A percentile compares a stretch with the other conserved stretches of the same genome.
These are phyloP conservation scores for Aspergillus coremiiformis DNA, from an alignment of 495 filamentous ascomycete genomes.

Conservation along the genomic window DNA sequence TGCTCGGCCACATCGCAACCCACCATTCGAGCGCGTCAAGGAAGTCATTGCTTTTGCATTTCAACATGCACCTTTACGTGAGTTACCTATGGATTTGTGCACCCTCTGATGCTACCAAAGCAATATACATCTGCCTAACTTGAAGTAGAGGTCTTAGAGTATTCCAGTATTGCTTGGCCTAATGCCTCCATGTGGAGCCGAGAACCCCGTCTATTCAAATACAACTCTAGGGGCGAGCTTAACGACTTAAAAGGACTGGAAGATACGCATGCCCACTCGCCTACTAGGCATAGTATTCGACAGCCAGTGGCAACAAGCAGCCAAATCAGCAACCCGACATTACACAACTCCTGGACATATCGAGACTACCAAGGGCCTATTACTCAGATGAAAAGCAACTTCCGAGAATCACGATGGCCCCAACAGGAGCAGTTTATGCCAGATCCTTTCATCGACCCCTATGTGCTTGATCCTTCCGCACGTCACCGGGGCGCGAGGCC, in stretches of 20 bases:
- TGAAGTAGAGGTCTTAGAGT: slow-evolving; percentile 62
- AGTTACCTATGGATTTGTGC: slow-evolving; percentile 9
- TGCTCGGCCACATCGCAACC: slow-evolving; percentile 33
- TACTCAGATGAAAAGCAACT: slow-evolving; percentile 11
- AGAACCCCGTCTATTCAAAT: slow-evolving; percentile 31
- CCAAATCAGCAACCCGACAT: slow-evolving; percentile 15
- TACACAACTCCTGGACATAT: slow-evolving; percentile 22
- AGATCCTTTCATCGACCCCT: slow-evolving; percentile 36
- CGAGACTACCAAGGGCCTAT: slow-evolving; percentile 15
- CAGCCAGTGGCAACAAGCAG: slow-evolving; percentile 6
- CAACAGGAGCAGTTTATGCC: slow-evolving; percentile 17
- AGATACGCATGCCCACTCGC: slow-evolving; percentile 46
- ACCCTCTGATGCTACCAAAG: neutral
- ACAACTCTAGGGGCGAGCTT: slow-evolving; percentile 20
- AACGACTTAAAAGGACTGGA: slow-evolving; percentile 25
- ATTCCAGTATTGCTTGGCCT: slow-evolving; percentile 73
- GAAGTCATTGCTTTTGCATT: slow-evolving; percentile 76
- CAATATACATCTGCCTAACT: slow-evolving; percentile 7
- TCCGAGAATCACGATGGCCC: slow-evolving; percentile 17
- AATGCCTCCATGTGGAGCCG: slow-evolving; percentile 67
- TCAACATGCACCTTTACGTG: slow-evolving; percentile 77
- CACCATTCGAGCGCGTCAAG: slow-evolving; percentile 61
- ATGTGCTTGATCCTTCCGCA: slow-evolving; percentile 23
- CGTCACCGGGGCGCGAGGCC: slow-evolving; percentile 34
- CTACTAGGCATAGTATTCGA: slow-evolving; percentile 27